Evolutionary conservation across 805 yeast genomes (phyloP).

Genomic region (Candida oleophila): DNA sequence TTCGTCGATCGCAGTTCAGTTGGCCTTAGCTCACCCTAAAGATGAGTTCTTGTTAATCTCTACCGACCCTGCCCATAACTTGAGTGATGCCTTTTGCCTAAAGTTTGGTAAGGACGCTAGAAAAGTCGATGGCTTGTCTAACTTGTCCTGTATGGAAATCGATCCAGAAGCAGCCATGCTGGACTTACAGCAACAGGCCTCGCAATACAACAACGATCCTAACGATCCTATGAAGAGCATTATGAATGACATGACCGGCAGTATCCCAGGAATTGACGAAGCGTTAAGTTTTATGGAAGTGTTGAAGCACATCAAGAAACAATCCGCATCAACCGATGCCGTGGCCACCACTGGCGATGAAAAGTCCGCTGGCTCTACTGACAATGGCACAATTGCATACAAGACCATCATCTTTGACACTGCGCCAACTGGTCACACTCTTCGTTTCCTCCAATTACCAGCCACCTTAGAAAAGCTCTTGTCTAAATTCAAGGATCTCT

Average conservation of each 20-base stretch:
- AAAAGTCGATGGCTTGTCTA: conserved; percentile 82
- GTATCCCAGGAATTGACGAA: conserved; percentile 98
- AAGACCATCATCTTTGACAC: conserved; percentile 95
- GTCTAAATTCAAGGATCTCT: conserved; percentile 81
- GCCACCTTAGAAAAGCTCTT: conserved; percentile 85
- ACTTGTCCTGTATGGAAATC: conserved; percentile 96
- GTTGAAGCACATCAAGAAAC: conserved; percentile 89
- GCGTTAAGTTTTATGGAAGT: conserved; percentile 98
- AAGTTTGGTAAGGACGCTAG: conserved; percentile 97
- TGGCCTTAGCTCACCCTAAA: conserved; percentile 76
- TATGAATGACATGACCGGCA: conserved; percentile 88
- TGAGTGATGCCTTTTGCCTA: conserved; percentile 97
- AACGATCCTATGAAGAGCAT: conserved; percentile 66
- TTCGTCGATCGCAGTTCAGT: conserved; percentile 90
- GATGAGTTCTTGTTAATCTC: conserved; percentile 87
- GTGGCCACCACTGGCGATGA: conserved; percentile 12
- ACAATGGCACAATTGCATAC: conserved; percentile 42
- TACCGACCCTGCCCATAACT: conserved; percentile 97
- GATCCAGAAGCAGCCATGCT: conserved; percentile 94
- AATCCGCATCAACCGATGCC: conserved; percentile 24
- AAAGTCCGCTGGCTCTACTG: conserved; percentile 1
- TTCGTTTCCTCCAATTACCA: conserved; percentile 92
- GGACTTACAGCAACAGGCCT: conserved; percentile 70
- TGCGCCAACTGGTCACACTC: conserved; percentile 99
- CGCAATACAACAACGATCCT: conserved; percentile 52